phyloP scores from a whole-genome alignment of 805 yeast genomes.

The Nakazawaea molendinolei region DNA sequence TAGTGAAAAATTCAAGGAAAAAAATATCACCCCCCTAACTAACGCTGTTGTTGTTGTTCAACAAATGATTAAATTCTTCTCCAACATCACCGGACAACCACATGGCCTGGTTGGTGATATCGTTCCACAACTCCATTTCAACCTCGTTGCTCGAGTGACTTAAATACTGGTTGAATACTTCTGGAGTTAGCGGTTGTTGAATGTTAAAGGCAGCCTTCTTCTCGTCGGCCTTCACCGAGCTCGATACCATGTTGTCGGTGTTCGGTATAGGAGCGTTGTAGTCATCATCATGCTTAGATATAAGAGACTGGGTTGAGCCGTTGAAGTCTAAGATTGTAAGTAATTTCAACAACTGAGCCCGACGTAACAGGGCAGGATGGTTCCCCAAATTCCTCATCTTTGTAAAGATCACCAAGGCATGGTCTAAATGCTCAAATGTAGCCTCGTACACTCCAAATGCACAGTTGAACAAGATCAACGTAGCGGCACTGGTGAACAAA shows the following conservation, averaged over 20 bases:
- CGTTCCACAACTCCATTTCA: constrained; percentile 64
- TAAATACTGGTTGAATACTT: constrained; percentile 9
- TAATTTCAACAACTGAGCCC: constrained; percentile 63
- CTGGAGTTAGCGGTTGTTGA: constrained; percentile 10
- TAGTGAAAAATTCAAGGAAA: too few species aligned
- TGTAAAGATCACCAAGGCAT: constrained; percentile 62
- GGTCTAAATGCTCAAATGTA: constrained; percentile 64
- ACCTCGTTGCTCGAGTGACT: constrained; percentile 20
- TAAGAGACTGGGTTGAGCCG: constrained; percentile 51
- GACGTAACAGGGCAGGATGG: constrained; percentile 70
- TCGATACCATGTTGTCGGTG: constrained; percentile 11
- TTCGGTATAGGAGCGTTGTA: constrained; percentile 20
- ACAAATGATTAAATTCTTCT: constrained; percentile 25
- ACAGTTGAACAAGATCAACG: constrained; percentile 65
- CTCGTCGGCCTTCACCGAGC: neutral
- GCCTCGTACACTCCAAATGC: constrained; percentile 81
- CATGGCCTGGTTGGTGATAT: constrained; percentile 68
- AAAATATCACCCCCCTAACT: too few species aligned
- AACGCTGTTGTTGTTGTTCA: too few species aligned
- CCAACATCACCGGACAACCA: constrained; percentile 52
- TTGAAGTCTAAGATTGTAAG: constrained; percentile 63
- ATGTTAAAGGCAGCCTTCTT: constrained; percentile 1
- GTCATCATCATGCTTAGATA: constrained; percentile 52
- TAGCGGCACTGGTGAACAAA: constrained; percentile 69
- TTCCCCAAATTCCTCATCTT: constrained; percentile 74